A percentile compares a stretch with the other conserved stretches of the same genome.
Conservation (phyloP, 2,329 filamentous ascomycete genomes). For the Penicillium brevicompactum region DNA sequence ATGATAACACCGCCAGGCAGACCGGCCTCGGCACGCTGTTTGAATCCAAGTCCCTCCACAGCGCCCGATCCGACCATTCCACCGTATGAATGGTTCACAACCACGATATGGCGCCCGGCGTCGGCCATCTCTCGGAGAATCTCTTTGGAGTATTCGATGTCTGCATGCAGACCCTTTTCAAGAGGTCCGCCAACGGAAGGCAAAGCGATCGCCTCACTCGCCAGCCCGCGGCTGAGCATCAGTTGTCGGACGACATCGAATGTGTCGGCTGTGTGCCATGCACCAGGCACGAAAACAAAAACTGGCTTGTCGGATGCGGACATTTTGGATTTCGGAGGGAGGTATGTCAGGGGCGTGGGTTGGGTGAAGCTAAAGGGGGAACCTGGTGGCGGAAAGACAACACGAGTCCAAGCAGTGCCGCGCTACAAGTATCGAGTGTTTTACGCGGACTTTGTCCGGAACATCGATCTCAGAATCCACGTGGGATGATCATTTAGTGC, state of each 20-base stretch:
- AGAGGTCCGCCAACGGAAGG: slow-evolving; percentile 28
- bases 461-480: background rate
- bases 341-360: background rate
- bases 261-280: slow-evolving; percentile 40
- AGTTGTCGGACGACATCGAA: slow-evolving; percentile 33
- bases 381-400: background rate
- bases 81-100: slow-evolving; percentile 35
- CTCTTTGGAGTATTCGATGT: slow-evolving; percentile 34
- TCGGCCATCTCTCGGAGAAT: slow-evolving; percentile 30
- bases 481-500: background rate
- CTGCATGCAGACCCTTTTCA: slow-evolving; percentile 34
- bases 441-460: background rate
- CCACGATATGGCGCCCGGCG: slow-evolving; percentile 24
- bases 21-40: slow-evolving; percentile 21
- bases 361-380: background rate
- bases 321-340: background rate
- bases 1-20: slow-evolving; percentile 32
- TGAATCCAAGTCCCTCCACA: slow-evolving; percentile 28
- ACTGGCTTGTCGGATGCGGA: slow-evolving; percentile 12
- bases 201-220: slow-evolving; percentile 29
- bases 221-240: slow-evolving; percentile 33
- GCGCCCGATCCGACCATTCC: slow-evolving; percentile 30
- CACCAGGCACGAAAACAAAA: slow-evolving; percentile 44
- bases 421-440: background rate
- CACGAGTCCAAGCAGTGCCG: background rate